phyloP scores from a whole-genome alignment of 2,329 filamentous ascomycete genomes.

The Penicillium sp. region DNA sequence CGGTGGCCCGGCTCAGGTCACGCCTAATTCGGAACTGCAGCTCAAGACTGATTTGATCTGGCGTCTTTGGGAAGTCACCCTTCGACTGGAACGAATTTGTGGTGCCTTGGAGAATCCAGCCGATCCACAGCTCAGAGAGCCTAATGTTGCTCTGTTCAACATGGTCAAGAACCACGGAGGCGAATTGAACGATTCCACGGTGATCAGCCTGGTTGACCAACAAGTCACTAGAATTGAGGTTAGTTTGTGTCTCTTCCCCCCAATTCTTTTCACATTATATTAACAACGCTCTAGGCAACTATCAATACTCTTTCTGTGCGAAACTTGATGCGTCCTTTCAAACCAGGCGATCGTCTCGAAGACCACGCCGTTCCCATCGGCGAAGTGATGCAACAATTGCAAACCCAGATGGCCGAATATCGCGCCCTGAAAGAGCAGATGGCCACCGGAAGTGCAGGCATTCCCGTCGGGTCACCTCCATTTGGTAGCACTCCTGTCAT shows the following conservation, averaged over 20 bases:
- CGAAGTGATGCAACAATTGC: constrained; percentile 54
- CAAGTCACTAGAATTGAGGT: constrained; percentile 96
- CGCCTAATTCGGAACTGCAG: constrained; percentile 65
- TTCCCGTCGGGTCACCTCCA: constrained; percentile 17
- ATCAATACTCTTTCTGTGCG: constrained; percentile 76
- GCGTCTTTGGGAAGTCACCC: constrained; percentile 83
- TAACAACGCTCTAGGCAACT: constrained; percentile 63
- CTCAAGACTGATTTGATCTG: constrained; percentile 85
- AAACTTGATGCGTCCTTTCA: constrained; percentile 72
- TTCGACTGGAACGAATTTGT: constrained; percentile 91
- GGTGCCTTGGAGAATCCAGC: constrained; percentile 75
- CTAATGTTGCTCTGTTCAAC: constrained; percentile 81
- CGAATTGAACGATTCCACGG: constrained; percentile 83
- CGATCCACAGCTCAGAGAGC: constrained; percentile 66
- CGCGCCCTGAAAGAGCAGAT: constrained; percentile 42
- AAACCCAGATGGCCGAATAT: constrained; percentile 44
- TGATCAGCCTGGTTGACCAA: constrained; percentile 89
- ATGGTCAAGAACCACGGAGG: constrained; percentile 70
- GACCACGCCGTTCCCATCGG: constrained; percentile 77
- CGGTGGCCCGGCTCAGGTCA: constrained; percentile 52
- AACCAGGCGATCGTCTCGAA: constrained; percentile 61
- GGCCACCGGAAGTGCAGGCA: constrained; percentile 27
- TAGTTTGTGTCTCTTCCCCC: constrained; percentile 35
- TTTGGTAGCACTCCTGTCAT: constrained; percentile 3
- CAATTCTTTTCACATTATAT: not conserved